Conservation (phyloP, 768 basidiomycete genomes). For the Thelephora ganbajun region DNA sequence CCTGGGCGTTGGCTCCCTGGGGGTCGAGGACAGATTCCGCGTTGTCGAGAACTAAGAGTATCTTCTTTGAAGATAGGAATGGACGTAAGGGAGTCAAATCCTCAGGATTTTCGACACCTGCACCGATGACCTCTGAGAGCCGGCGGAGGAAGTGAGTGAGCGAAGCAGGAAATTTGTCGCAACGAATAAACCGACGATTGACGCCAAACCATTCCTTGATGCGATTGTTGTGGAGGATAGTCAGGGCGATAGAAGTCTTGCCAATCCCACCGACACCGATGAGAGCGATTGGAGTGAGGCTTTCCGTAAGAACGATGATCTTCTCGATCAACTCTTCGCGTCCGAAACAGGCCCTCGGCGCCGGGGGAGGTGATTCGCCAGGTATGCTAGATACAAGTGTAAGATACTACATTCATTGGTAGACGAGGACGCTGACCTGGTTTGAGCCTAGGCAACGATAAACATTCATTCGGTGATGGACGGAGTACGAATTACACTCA, state of each 20-base stretch:
- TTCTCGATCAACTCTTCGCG: not conserved
- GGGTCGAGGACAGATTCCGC: not conserved
- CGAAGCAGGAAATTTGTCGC: not conserved
- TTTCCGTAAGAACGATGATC: not conserved
- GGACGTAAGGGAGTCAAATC: not conserved
- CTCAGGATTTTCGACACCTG: not conserved
- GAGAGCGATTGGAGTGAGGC: not conserved
- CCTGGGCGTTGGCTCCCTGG: not conserved
- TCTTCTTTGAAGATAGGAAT: not conserved
- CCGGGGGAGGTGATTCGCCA: not conserved
- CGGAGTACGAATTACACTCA: not conserved
- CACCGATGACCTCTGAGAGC: not conserved
- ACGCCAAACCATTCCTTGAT: not conserved
- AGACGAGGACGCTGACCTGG: not conserved
- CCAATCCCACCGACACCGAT: conserved; percentile 6
- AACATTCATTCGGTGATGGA: not conserved
- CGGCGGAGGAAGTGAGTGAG: not conserved
- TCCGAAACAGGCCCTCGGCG: not conserved
- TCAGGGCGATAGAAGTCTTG: conserved; percentile 5
- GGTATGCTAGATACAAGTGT: not conserved
- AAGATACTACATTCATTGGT: not conserved
- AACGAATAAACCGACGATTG: conserved; percentile 2
- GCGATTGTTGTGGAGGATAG: not conserved
- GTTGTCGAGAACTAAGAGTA: not conserved
- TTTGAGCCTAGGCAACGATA: not conserved